Conservation (phyloP, 441 rosid genomes). For the Erodium texanum region DNA sequence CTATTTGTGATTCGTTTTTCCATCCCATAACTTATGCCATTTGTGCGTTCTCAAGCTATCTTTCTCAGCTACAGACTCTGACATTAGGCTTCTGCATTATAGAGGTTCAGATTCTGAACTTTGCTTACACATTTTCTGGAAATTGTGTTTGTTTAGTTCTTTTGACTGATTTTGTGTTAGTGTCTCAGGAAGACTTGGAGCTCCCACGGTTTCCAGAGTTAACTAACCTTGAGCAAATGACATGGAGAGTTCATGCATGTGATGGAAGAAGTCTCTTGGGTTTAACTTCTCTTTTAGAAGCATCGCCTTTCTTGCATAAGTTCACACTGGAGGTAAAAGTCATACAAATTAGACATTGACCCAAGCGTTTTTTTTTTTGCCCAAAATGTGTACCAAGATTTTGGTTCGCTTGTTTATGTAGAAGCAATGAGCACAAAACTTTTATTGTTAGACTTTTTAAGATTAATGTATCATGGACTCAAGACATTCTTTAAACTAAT, state of each 20-base stretch:
- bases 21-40: background rate
- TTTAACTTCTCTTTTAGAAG: constrained; percentile 9
- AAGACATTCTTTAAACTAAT: too few species aligned
- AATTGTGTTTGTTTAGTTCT: background rate
- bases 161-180: background rate
- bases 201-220: constrained; percentile 7
- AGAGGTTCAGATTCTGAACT: background rate
- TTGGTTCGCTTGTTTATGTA: too few species aligned
- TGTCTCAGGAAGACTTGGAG: constrained; percentile 10
- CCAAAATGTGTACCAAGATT: too few species aligned
- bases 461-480: too few species aligned
- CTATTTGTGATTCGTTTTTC: constrained; percentile 9
- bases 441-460: too few species aligned
- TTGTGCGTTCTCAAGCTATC: constrained; percentile 9
- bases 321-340: constrained; percentile 7
- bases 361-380: too few species aligned
- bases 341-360: too few species aligned
- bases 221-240: constrained; percentile 3
- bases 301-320: constrained; percentile 8
- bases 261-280: constrained; percentile 11
- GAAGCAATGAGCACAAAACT: too few species aligned
- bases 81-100: constrained; percentile 10
- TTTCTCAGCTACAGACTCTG: constrained; percentile 15
- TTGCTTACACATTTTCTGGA: background rate
- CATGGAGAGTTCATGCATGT: constrained; percentile 8